Conservation (phyloP, 1,284 basidiomycete species). For the Ustilago cynodontis region DNA sequence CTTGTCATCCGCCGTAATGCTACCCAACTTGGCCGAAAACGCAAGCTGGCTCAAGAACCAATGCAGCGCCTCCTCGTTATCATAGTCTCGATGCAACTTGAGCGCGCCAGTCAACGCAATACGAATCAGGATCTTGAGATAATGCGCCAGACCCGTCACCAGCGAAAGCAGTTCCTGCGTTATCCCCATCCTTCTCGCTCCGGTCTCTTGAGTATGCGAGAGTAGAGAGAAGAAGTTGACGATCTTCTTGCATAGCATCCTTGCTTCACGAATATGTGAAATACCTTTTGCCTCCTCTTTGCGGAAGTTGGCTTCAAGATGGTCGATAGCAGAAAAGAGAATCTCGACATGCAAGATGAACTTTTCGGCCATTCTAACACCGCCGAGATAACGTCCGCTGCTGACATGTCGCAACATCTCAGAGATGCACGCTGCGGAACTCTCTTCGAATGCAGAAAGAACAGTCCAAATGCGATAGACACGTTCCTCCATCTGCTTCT, state of each 20-base stretch:
- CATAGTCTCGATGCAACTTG: slow-evolving; percentile 91
- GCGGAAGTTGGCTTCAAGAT: slow-evolving; percentile 91
- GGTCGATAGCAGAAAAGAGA: slow-evolving; percentile 95
- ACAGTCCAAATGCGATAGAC: slow-evolving; percentile 99
- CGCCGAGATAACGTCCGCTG: slow-evolving; percentile 93
- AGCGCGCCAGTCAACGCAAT: slow-evolving; percentile 96
- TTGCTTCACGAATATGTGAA: slow-evolving; percentile 96
- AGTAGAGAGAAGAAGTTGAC: slow-evolving; percentile 97
- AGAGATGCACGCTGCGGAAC: slow-evolving; percentile 97
- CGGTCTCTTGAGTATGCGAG: slow-evolving; percentile 94
- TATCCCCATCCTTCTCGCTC: slow-evolving; percentile 89
- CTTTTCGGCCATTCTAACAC: slow-evolving; percentile 96
- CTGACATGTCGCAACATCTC: slow-evolving; percentile 97
- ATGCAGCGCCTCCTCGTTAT: slow-evolving; percentile 83
- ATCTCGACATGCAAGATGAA: slow-evolving; percentile 99
- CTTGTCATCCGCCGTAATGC: slow-evolving; percentile 52
- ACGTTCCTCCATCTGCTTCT: slow-evolving; percentile 94
- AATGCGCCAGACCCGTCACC: slow-evolving; percentile 97
- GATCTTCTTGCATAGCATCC: slow-evolving; percentile 98
- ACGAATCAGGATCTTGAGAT: slow-evolving; percentile 98
- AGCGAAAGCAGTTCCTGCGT: slow-evolving; percentile 97
- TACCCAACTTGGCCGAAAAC: slow-evolving; percentile 76
- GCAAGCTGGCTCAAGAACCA: slow-evolving; percentile 93
- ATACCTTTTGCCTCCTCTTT: slow-evolving; percentile 80
- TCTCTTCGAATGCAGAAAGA: slow-evolving; percentile 97